phyloP scores from a whole-genome alignment of 129 eudicot genomes.

The Lactuca sativa region DNA sequence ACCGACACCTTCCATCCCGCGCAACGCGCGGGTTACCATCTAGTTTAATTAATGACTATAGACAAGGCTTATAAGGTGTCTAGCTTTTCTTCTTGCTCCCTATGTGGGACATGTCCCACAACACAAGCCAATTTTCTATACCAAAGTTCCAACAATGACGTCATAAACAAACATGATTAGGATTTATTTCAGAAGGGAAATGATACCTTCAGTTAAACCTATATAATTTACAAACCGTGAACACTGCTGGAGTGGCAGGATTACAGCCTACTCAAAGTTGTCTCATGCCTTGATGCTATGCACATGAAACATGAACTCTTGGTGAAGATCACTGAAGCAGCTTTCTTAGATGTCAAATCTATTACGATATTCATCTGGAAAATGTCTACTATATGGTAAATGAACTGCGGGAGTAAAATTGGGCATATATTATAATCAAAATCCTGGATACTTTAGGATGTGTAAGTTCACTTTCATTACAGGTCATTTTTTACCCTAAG shows the following conservation, averaged over 20 bases:
- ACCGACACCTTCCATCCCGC: too few relatives aligned
- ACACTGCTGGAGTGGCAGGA: slow-evolving; percentile 60
- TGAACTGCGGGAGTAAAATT: too few relatives aligned
- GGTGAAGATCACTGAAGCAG: slow-evolving; percentile 50
- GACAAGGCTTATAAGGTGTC: too few relatives aligned
- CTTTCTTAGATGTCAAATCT: slow-evolving; percentile 28
- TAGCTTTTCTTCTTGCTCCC: too few relatives aligned
- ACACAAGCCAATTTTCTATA: too few relatives aligned
- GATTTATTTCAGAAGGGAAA: slow-evolving; percentile 23
- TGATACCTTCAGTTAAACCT: slow-evolving; percentile 50
- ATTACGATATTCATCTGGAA: slow-evolving; percentile 45
- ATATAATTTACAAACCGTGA: slow-evolving; percentile 54
- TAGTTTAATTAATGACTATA: too few relatives aligned
- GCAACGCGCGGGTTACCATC: too few relatives aligned
- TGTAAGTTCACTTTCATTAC: too few relatives aligned
- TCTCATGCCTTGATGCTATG: slow-evolving; percentile 57
- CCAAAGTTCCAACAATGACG: slow-evolving; percentile 2
- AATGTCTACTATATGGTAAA: not conserved
- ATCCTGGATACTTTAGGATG: too few relatives aligned
- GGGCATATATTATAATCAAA: too few relatives aligned
- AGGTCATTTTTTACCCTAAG: too few relatives aligned
- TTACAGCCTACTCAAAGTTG: slow-evolving; percentile 53
- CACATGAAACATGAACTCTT: slow-evolving; percentile 74
- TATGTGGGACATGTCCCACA: too few relatives aligned
- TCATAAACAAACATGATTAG: slow-evolving; percentile 11